Evolutionary conservation across 2,329 filamentous ascomycete species (phyloP), one percentile per base, ranked within the genome.

Genomic region (Orbilia oligospora): DNA sequence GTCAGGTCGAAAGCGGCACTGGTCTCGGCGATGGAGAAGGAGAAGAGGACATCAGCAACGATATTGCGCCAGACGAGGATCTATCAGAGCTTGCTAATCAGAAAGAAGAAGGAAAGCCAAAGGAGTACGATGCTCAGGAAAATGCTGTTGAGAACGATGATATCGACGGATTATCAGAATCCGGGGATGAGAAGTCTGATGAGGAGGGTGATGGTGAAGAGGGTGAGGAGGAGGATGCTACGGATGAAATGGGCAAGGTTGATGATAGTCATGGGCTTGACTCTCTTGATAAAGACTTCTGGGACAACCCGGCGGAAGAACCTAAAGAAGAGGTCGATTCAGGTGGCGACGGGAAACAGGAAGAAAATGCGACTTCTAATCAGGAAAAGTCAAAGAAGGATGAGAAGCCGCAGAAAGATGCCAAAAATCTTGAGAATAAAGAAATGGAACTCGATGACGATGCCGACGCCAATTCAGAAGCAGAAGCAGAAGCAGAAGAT

Each of bases 271-370:
- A 97, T 49, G 95, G 97, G 81, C 91, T 93, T 12, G 92, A 90
- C 16, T 93, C 95, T 20, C 92, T 98, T 0, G 97, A 99, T 83
- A 97, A 99, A 86, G 99, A 98, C 87, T 94, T 98, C 89, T 99
- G 96, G 96, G 94, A 99, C 84, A 94, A 94, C 55, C 75, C 75
- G 6, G 68, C 20, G 1, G 81, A 83, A 33, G 82, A 84, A 27
- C 83, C 84, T 5, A 85, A 87, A 78, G 86, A 89, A 46, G 85
- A 85, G 4, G 87, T 87, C 6, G 86, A 88, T 30, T 86, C 88
- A 36, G 85, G 84, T 46, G 56, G 58, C 5, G 68, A 79, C 27
- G 75, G 75, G 18, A 69, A 72, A 12, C 51, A 71, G 20, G 83
- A 85, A 2, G 83, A 83, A 44, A 64, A 66, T 65, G 75, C 63